phyloP scores from a whole-genome alignment of 192 early-diverging fungal genomes.

The Coemansia sp. region DNA sequence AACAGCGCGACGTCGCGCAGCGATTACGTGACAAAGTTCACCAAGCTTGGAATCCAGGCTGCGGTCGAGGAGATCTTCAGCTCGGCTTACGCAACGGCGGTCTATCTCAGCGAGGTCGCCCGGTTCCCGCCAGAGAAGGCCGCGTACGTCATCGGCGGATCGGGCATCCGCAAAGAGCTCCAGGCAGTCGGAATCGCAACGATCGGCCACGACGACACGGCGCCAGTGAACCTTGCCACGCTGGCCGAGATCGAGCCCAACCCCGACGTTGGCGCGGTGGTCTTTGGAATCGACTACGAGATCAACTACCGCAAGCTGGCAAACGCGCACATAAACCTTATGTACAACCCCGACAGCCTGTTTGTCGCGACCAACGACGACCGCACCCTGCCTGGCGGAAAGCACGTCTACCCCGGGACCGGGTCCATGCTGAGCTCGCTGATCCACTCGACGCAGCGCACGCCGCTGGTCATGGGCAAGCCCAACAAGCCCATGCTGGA shows the following conservation, averaged over 20 bases:
- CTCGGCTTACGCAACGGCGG: constrained; percentile 89
- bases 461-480: constrained; percentile 90
- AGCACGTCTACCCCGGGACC: constrained; percentile 72
- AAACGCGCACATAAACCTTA: constrained; percentile 84
- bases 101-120: constrained; percentile 80
- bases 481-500: constrained; percentile 93
- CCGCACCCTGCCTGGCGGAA: constrained; percentile 79
- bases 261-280: constrained; percentile 78
- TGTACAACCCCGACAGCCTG: constrained; percentile 61
- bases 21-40: constrained; percentile 80
- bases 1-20: constrained; percentile 88
- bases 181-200: constrained; percentile 69
- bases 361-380: constrained; percentile 96
- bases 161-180: constrained; percentile 85
- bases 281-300: constrained; percentile 89
- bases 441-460: constrained; percentile 66
- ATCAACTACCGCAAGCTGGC: constrained; percentile 93
- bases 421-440: constrained; percentile 79
- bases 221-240: constrained; percentile 53
- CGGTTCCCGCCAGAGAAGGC: constrained; percentile 83
- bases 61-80: constrained; percentile 84
- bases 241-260: constrained; percentile 61
- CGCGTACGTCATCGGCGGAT: constrained; percentile 88
- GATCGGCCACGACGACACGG: constrained; percentile 57
- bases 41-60: constrained; percentile 74